Percentiles rank a stretch among this genome's conserved stretches.
These are phyloP conservation scores for Hypoxylon subgilvum DNA, from an alignment of 495 filamentous ascomycete genomes.

Conservation along the genomic window DNA sequence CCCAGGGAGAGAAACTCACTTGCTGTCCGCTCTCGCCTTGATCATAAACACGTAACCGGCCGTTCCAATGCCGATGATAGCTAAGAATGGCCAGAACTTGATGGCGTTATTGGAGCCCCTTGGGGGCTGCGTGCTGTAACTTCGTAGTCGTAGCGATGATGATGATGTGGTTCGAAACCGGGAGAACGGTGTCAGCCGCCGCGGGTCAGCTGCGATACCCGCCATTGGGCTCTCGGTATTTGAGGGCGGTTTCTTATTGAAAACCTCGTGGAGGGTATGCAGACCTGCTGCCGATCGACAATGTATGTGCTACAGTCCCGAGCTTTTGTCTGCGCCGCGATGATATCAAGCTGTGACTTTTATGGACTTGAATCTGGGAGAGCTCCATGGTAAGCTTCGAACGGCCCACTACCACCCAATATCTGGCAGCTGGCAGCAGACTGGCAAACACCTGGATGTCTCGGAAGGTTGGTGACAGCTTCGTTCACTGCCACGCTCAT, in stretches of 20 bases:
- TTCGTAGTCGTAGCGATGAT: neutral
- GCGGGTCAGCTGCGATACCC: neutral
- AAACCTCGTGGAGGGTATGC: neutral
- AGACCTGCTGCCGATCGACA: conserved; percentile 1
- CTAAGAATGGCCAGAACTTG: conserved; percentile 59
- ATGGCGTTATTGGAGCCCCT: conserved; percentile 41
- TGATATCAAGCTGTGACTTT: conserved; percentile 7
- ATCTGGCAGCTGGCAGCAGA: neutral
- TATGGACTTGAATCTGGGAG: neutral
- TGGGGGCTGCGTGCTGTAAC: conserved; percentile 45
- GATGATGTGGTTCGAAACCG: conserved; percentile 21
- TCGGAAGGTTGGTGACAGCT: neutral
- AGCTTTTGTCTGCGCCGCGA: no score
- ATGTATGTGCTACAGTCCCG: conserved; percentile 12
- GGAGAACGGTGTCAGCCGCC: conserved; percentile 19
- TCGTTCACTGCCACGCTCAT: neutral
- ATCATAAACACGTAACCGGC: conserved; percentile 54
- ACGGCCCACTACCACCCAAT: conserved; percentile 32
- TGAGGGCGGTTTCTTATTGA: conserved; percentile 20
- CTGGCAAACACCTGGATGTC: neutral
- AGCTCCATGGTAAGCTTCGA: neutral
- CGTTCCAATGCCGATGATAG: conserved; percentile 53
- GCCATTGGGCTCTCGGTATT: conserved; percentile 21
- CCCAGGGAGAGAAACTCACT: conserved; percentile 31
- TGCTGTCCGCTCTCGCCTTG: conserved; percentile 42